Evolutionary conservation across 352 stramenopile genomes (phyloP).

Genomic region (Albugo candida): DNA sequence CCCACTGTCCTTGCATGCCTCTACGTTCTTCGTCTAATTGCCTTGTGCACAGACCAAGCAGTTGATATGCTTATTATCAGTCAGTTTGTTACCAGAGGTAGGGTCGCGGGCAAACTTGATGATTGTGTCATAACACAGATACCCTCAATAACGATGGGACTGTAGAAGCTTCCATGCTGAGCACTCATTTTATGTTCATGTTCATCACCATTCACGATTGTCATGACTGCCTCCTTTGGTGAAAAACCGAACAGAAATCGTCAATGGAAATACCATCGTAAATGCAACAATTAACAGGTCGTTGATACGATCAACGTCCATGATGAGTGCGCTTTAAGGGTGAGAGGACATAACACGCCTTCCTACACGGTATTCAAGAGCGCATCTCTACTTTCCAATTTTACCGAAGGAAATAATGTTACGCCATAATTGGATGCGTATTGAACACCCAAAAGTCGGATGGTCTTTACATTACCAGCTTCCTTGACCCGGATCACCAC

Average conservation of each 20-base stretch:
- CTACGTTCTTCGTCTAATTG: conserved; percentile 1
- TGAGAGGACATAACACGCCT: no score
- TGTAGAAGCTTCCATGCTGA: no score
- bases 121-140: conserved; percentile 4
- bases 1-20: neutral
- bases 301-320: no score
- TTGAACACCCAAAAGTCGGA: neutral
- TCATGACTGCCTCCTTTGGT: no score
- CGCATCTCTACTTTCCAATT: neutral
- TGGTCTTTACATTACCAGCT: neutral
- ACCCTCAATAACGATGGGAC: conserved; percentile 3
- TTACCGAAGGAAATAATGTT: neutral
- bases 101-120: conserved; percentile 1
- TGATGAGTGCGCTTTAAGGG: no score
- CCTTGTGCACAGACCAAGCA: conserved; percentile 6
- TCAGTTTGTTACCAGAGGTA: conserved; percentile 1
- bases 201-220: no score
- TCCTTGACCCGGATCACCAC: no score
- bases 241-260: no score
- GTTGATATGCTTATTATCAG: neutral
- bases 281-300: no score
- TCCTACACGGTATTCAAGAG: no score
- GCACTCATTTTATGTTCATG: no score
- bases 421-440: neutral
- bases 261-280: no score